Evolutionary conservation across 73 alveolate species (phyloP).

Genomic region (Urostyla sp.): DNA sequence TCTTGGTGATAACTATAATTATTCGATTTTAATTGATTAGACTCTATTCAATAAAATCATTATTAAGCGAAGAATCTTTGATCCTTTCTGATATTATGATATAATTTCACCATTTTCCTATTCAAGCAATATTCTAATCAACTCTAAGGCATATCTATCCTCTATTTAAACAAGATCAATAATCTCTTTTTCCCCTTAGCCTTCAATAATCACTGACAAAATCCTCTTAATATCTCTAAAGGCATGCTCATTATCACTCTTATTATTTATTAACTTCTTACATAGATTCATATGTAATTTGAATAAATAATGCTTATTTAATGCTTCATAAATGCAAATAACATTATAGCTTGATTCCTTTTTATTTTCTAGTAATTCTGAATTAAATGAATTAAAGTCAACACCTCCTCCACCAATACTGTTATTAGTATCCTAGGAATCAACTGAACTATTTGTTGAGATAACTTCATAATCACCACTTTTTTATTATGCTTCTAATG

Average conservation of each 20-base stretch:
- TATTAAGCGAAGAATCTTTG: background rate
- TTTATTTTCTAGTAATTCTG: no score
- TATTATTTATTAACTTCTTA: background rate
- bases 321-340: background rate
- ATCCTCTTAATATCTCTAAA: constrained; percentile 34
- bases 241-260: constrained; percentile 16
- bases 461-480: constrained; percentile 33
- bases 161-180: background rate
- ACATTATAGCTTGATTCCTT: constrained; percentile 16
- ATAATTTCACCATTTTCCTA: background rate
- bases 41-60: background rate
- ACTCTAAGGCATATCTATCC: background rate
- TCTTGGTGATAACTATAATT: no score
- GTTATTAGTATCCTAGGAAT: constrained; percentile 3
- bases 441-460: constrained; percentile 44
- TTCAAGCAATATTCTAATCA: background rate
- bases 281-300: background rate
- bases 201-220: constrained; percentile 12
- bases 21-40: no score
- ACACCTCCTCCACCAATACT: background rate
- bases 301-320: constrained; percentile 4
- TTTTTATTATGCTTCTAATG: constrained; percentile 8
- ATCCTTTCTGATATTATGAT: no score
- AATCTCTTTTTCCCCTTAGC: constrained; percentile 2
- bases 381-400: background rate